Conservation (phyloP, 169 alveolate genomes). For the Plasmodium cynomolgi region DNA sequence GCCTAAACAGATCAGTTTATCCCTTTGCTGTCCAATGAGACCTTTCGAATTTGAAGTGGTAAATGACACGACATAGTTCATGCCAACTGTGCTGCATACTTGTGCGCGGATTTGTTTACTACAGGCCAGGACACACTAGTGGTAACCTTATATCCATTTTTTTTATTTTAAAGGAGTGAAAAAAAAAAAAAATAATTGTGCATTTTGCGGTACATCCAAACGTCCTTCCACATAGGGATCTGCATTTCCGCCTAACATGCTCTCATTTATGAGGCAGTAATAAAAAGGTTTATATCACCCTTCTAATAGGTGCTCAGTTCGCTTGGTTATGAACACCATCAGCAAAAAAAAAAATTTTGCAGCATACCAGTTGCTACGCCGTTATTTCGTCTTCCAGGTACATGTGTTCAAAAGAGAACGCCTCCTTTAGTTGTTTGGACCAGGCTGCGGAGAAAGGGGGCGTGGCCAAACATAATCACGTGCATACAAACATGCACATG, state of each 20-base stretch:
- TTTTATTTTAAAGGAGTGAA: neutral
- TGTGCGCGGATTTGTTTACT: neutral
- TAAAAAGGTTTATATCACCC: neutral
- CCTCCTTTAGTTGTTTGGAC: slow-evolving; percentile 66
- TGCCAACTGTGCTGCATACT: neutral
- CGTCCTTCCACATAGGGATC: neutral
- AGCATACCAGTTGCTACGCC: neutral
- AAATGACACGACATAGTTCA: neutral
- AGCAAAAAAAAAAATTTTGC: neutral
- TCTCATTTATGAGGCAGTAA: neutral
- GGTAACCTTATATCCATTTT: neutral
- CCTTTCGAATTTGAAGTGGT: neutral
- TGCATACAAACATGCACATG: neutral
- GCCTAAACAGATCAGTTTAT: neutral
- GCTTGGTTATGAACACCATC: neutral
- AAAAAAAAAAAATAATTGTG: neutral
- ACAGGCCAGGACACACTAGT: neutral
- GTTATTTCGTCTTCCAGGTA: slow-evolving; percentile 72
- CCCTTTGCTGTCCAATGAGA: neutral
- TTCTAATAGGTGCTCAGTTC: neutral
- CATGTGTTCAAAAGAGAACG: slow-evolving; percentile 50
- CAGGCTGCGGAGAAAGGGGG: slow-evolving; percentile 38
- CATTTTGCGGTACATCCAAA: neutral
- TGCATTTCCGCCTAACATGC: neutral
- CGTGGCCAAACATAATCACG: neutral